A percentile compares a stretch with the other conserved stretches of the same genome.
Evolutionary conservation across 129 eudicot genomes (phyloP).

Genomic region (Flaveria trinervia): DNA sequence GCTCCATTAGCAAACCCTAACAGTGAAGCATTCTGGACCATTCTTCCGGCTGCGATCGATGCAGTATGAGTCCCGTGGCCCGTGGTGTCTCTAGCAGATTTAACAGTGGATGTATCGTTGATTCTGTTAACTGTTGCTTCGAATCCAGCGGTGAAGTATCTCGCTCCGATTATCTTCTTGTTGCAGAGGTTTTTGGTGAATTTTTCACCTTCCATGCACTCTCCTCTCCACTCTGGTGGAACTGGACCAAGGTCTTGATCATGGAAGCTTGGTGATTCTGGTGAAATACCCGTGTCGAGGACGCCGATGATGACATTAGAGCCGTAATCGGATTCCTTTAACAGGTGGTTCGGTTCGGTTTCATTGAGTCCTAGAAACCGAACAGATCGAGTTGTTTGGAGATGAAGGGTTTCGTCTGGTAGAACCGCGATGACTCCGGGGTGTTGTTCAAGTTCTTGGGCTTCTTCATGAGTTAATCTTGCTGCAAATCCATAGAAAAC

Average conservation of each 20-base stretch:
- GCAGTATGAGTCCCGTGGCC: conserved; percentile 98
- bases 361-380: conserved; percentile 58
- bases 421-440: conserved; percentile 54
- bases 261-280: conserved; percentile 72
- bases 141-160: conserved; percentile 53
- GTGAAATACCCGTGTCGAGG: conserved; percentile 86
- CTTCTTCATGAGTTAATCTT: conserved; percentile 58
- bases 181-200: conserved; percentile 58
- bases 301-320: conserved; percentile 71
- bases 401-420: conserved; percentile 57
- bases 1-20: conserved; percentile 61
- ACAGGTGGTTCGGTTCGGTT: conserved; percentile 29
- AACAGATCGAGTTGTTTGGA: conserved; percentile 76
- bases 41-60: conserved; percentile 74
- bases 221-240: conserved; percentile 86
- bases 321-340: conserved; percentile 69
- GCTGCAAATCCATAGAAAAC: conserved; percentile 92
- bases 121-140: conserved; percentile 32
- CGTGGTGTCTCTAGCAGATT: conserved; percentile 58
- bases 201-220: conserved; percentile 62
- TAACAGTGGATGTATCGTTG: conserved; percentile 20
- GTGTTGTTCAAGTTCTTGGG: conserved; percentile 38
- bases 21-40: conserved; percentile 57
- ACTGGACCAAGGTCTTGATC: conserved; percentile 71
- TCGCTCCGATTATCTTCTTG: conserved; percentile 71